Evolutionary conservation across 805 yeast genomes (phyloP), one percentile per base, ranked within the genome.

Genomic region (Blastobotrys chiropterorum): DNA sequence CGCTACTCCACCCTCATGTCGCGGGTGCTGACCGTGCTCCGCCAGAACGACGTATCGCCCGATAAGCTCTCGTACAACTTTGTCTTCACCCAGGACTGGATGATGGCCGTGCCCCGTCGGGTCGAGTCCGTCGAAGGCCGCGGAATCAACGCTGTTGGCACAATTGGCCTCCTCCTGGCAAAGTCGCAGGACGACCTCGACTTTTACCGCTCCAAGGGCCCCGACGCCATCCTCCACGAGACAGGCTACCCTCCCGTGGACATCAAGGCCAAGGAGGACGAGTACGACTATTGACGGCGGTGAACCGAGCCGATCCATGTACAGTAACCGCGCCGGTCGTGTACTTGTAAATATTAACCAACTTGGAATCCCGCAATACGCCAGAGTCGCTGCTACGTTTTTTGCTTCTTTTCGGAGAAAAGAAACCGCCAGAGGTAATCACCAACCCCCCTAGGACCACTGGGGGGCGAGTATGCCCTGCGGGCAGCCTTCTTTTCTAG

Each of bases 101-200:
- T 92, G 70, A 79, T 90, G 79, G 67, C 86, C 19, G 83, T 90
- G n/a, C 98, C 99, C 15, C 74, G 85, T 2, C 72, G 84, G 1
- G 83, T 85, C 1, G 74, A 76, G 43, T 72, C 72, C 6, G 58
- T 53, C 19, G 60, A 59, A 15, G 71, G 66, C 3, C 68, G 83
- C 30, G 85, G 92, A 53, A 76, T 90, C 59, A 92, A 92, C 64
- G 76, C 96, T 0, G 78, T 89, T 45, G 97, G 95, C 0, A 80
- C 79, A 53, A 73, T 86, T 55, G 97, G 98, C 1, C 67, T 92
- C 57, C 64, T 90, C 47, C 74, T 86, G 52, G 90, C 90, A 48
- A 90, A 87, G 66, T 75, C 83, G 61, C 76, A 77, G 26, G 74
- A 72, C 46, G 69, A 78, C 3, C 60, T 79, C 50, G 76, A 84